phyloP scores from a whole-genome alignment of 768 basidiomycete species.

The Roridomyces roridus region DNA sequence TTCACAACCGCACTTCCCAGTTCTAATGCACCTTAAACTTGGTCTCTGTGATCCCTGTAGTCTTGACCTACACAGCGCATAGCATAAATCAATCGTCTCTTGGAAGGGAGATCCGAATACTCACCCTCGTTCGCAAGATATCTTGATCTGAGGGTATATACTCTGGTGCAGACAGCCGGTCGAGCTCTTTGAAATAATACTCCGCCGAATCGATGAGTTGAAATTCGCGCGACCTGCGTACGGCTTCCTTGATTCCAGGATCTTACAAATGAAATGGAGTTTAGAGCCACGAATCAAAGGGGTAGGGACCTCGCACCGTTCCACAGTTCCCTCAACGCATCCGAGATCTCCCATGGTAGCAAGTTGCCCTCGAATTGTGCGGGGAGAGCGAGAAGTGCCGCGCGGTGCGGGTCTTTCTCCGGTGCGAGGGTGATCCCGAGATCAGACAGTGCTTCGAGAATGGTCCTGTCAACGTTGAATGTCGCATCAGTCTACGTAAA shows the following conservation, averaged over 20 bases:
- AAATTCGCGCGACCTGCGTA: conserved; percentile 87
- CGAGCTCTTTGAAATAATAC: conserved; percentile 95
- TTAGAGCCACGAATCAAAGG: too few relatives aligned
- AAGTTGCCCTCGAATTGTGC: conserved; percentile 80
- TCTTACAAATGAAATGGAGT: too few relatives aligned
- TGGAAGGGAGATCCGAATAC: too few relatives aligned
- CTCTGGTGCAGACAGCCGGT: conserved; percentile 74
- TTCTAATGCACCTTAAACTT: not conserved
- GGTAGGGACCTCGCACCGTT: not conserved
- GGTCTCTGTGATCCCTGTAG: conserved; percentile 90
- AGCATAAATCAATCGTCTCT: too few relatives aligned
- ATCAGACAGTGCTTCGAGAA: conserved; percentile 89
- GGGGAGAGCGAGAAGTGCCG: conserved; percentile 73
- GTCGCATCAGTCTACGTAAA: too few relatives aligned
- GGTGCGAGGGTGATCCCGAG: conserved; percentile 77
- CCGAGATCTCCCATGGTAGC: conserved; percentile 74
- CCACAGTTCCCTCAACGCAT: conserved; percentile 85
- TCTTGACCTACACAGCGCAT: conserved; percentile 75
- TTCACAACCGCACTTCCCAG: too few relatives aligned
- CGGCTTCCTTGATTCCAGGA: conserved; percentile 80
- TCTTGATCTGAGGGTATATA: conserved; percentile 96
- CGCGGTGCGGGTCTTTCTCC: conserved; percentile 68
- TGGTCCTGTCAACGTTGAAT: too few relatives aligned
- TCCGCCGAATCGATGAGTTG: conserved; percentile 95
- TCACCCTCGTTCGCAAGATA: conserved; percentile 78